Evolutionary conservation across 129 eudicot species (phyloP).

Genomic region (Scalesia atractyloides): DNA sequence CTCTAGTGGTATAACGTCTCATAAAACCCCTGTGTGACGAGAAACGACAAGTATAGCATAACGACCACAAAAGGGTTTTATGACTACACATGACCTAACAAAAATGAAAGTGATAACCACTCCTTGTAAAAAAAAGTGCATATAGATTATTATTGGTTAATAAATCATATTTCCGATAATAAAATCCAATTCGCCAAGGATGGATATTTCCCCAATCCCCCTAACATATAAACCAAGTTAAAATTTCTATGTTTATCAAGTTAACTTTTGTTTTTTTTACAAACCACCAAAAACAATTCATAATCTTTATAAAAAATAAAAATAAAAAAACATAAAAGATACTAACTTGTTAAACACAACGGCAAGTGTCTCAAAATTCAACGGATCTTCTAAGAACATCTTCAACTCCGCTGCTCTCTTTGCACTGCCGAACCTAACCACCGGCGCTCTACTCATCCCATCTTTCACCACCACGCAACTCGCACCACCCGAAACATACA

Average conservation of each 20-base stretch:
- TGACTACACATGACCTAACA: no score
- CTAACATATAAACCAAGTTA: background rate
- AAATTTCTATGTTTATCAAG: background rate
- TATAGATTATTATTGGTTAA: no score
- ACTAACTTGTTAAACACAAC: conserved; percentile 62
- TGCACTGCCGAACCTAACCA: conserved; percentile 51
- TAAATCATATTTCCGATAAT: no score
- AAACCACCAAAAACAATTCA: background rate
- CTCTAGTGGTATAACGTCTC: no score
- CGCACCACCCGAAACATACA: conserved; percentile 53
- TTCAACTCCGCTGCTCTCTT: conserved; percentile 62
- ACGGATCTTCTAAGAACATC: conserved; percentile 52
- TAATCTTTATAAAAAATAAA: background rate
- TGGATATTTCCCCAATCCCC: no score
- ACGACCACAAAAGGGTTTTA: no score
- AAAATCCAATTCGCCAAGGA: no score
- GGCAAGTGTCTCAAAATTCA: conserved; percentile 49
- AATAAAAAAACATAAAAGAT: background rate
- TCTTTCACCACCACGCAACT: conserved; percentile 44
- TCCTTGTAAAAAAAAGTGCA: no score
- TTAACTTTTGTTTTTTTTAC: background rate
- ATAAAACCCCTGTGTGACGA: no score
- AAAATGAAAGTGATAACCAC: no score
- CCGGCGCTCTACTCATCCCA: conserved; percentile 68
- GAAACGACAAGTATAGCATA: no score